Percentiles rank a stretch among this genome's conserved stretches.
Conservation (phyloP, 139 green algal genomes). For the Closterium sp. region DNA sequence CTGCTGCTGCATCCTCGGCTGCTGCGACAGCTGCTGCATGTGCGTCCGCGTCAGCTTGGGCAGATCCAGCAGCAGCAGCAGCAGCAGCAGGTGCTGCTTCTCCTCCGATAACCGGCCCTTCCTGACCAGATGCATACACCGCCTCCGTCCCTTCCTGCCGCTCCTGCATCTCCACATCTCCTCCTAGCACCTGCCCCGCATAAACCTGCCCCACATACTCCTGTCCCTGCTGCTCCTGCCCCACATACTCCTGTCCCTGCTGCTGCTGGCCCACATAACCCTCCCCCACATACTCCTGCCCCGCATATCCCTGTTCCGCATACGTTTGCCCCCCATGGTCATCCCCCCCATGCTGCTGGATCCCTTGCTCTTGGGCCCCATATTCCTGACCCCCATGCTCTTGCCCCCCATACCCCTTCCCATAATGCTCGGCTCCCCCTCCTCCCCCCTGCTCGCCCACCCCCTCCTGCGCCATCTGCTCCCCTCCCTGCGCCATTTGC, state of each 20-base stretch:
- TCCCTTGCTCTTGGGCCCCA: neutral
- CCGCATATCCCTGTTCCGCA: no score
- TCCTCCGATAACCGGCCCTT: no score
- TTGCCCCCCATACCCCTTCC: neutral
- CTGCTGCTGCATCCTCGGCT: neutral
- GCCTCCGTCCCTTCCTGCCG: neutral
- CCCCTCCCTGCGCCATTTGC: neutral
- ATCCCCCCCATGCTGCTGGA: neutral
- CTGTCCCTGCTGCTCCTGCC: no score
- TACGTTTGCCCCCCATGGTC: neutral
- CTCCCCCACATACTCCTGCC: neutral
- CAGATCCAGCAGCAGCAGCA: neutral
- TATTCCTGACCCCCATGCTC: neutral
- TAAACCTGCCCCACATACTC: no score
- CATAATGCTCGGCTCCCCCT: neutral
- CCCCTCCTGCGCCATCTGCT: neutral
- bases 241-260: no score
- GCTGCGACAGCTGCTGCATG: neutral
- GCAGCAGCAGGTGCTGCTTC: no score
- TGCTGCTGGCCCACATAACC: neutral
- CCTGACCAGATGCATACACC: neutral
- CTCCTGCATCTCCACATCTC: neutral
- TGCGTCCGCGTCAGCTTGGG: neutral
- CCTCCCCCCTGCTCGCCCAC: neutral
- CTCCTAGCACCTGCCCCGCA: neutral